Base-by-base conservation (phyloP, 2,329 filamentous ascomycete species). In the Sclerotinia sclerotiorum region DNA sequence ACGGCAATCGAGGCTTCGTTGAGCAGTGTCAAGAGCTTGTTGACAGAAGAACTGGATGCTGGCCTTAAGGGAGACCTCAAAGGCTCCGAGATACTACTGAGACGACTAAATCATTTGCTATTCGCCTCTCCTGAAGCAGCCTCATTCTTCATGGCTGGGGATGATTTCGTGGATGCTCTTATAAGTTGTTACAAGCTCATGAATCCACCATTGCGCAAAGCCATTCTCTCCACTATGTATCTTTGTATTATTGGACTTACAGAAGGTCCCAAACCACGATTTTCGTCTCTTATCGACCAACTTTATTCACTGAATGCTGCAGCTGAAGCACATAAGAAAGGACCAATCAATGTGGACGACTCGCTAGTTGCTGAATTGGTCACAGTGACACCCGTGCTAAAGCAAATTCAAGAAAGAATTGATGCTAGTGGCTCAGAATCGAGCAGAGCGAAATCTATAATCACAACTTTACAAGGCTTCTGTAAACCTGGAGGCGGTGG, bases 81-180 rank as follows among this genome's bases (percentile, higher is more conserved):
- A 51, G 78, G 80, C 8, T 82, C 87, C 0, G 87, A 90, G 74
- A 77, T 78, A 1, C 81, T 81, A 0, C 80, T 93, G 44, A 82
- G 82, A 58, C 81, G 81, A 13, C 76, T 92, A n/a, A 90, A 88
- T 69, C 83, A 87, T 62, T 79, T 94, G 5, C 79, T 93, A 6
- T 84, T 87, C 72, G 82, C 81, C 8, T 92, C 88, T 6, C 82
- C 87, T 0, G 81, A 83, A 27, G 81, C 83, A 0, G 85, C 85
- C 27, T 80, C 81, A 1, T 82, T 91, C 73, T 89, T 97, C 74
- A 85, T 97, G 73, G 90, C 90, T 0, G 94, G 94, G 0, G 93
- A 91, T 63, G 94, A 97, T 79, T 94, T 95, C 73, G 79, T 97
- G 27, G 94, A 97, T 77, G 87, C 90, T 0, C 83, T 97, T 17